phyloP scores from a whole-genome alignment of 1,284 basidiomycete genomes.

The Boletus mariae region DNA sequence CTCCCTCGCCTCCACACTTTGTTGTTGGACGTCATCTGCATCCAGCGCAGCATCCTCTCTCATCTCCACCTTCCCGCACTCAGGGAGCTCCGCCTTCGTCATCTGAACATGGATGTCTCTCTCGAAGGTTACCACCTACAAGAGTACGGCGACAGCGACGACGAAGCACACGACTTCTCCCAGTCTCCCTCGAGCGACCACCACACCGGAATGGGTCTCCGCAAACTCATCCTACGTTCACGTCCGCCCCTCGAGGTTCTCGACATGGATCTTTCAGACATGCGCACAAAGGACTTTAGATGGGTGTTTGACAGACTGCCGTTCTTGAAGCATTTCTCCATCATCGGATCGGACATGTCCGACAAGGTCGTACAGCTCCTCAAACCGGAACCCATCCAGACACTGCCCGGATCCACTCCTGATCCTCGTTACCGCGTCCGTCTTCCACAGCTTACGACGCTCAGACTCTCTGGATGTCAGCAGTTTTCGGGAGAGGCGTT shows the following conservation, averaged over 20 bases:
- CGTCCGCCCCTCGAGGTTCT: slow-evolving; percentile 58
- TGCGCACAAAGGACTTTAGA: slow-evolving; percentile 73
- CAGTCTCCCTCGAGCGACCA: slow-evolving; percentile 72
- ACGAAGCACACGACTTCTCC: slow-evolving; percentile 67
- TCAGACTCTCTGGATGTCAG: slow-evolving; percentile 61
- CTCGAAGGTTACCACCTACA: slow-evolving; percentile 34
- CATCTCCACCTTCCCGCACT: slow-evolving; percentile 56
- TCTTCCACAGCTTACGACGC: slow-evolving; percentile 48
- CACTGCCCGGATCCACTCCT: slow-evolving; percentile 1
- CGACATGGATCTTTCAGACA: slow-evolving; percentile 74
- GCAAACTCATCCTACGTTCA: slow-evolving; percentile 53
- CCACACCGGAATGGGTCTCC: slow-evolving; percentile 74
- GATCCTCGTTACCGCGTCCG: slow-evolving; percentile 34
- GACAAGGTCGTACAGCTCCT: slow-evolving; percentile 61
- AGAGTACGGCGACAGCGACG: slow-evolving; percentile 65
- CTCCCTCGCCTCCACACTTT: slow-evolving; percentile 56
- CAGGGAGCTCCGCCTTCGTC: slow-evolving; percentile 54
- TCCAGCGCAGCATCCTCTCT: slow-evolving; percentile 60
- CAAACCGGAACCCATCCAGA: slow-evolving; percentile 34
- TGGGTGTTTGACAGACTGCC: slow-evolving; percentile 58
- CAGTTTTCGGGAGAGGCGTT: slow-evolving; percentile 56
- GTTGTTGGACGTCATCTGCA: slow-evolving; percentile 54
- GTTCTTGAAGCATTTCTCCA: slow-evolving; percentile 57
- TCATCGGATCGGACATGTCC: slow-evolving; percentile 76
- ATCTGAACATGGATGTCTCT: slow-evolving; percentile 60